Evolutionary conservation across 2,329 filamentous ascomycete species (phyloP).

Genomic region (Cylindrodendrum hubeiense): DNA sequence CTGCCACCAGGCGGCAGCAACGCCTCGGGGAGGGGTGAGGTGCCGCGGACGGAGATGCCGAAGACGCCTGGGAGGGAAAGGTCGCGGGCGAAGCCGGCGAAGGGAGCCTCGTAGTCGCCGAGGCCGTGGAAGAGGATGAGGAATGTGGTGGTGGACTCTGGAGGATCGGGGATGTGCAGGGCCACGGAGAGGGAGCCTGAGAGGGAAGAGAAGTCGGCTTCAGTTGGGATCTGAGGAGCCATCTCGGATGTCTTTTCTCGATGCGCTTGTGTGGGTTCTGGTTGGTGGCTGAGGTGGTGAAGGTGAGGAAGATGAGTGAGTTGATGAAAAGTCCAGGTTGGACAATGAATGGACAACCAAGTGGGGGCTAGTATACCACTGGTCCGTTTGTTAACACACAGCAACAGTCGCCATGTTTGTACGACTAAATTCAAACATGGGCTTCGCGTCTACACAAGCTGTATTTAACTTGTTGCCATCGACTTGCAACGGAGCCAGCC

Average conservation of each 20-base stretch:
- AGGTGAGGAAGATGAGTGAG: not conserved
- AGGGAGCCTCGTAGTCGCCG: constrained; percentile 79
- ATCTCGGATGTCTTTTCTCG: constrained; percentile 41
- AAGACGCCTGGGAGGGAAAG: constrained; percentile 82
- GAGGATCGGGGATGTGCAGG: constrained; percentile 63
- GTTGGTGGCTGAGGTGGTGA: not conserved
- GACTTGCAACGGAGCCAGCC: not conserved
- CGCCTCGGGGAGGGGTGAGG: constrained; percentile 75
- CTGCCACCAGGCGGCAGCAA: constrained; percentile 58
- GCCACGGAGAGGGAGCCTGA: constrained; percentile 56
- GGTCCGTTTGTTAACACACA: not conserved
- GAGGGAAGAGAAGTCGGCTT: constrained; percentile 62
- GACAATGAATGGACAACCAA: constrained; percentile 1
- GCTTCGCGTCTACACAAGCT: too few species aligned
- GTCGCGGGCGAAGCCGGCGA: constrained; percentile 75
- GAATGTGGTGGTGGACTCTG: constrained; percentile 77
- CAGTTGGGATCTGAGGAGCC: constrained; percentile 63
- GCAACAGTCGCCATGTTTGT: not conserved
- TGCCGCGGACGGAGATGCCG: constrained; percentile 80
- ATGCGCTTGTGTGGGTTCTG: not conserved
- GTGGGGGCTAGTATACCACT: constrained; percentile 2
- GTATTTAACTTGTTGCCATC: too few species aligned
- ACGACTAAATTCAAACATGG: not conserved
- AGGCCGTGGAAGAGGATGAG: constrained; percentile 88
- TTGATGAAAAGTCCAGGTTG: constrained; percentile 11